These are phyloP conservation scores for Teratosphaeria epicoccoides DNA, from an alignment of 2,329 filamentous ascomycete species.

Conservation along the genomic window DNA sequence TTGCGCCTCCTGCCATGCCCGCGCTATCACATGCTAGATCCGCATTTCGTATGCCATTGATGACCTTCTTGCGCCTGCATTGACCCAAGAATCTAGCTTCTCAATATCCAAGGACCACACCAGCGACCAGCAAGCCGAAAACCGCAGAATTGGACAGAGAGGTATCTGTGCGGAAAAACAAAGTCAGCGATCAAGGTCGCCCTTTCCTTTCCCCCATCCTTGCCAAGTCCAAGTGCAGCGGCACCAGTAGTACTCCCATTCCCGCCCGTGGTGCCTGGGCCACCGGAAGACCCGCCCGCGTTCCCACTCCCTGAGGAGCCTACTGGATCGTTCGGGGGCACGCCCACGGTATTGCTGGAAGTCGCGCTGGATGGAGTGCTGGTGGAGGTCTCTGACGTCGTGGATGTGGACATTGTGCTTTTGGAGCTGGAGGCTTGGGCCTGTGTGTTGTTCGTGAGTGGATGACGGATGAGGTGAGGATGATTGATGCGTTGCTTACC, in stretches of 20 bases:
- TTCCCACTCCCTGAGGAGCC: constrained; percentile 3
- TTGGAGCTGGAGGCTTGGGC: constrained; percentile 2
- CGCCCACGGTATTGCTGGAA: constrained; percentile 1
- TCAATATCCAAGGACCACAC: not conserved
- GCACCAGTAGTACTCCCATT: not conserved
- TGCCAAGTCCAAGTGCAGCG: not conserved
- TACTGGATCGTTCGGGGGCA: not conserved
- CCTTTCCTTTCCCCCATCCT: not conserved
- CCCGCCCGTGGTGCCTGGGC: not conserved
- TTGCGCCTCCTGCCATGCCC: too few relatives aligned
- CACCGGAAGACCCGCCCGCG: constrained; percentile 1
- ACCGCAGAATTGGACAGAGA: not conserved
- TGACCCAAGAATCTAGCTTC: not conserved
- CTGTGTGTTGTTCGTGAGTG: not conserved
- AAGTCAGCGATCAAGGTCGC: not conserved
- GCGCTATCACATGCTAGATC: not conserved
- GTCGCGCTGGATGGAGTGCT: constrained; percentile 1
- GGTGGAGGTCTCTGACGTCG: not conserved
- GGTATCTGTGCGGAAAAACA: not conserved
- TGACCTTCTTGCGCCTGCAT: not conserved
- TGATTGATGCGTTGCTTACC: not conserved
- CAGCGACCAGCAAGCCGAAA: constrained; percentile 1
- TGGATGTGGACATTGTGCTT: constrained; percentile 6
- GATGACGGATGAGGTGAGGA: not conserved
- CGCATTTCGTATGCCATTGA: not conserved